These are phyloP conservation scores for Dissophora globulifera DNA, from an alignment of 192 early-diverging fungal genomes.

Conservation along the genomic window DNA sequence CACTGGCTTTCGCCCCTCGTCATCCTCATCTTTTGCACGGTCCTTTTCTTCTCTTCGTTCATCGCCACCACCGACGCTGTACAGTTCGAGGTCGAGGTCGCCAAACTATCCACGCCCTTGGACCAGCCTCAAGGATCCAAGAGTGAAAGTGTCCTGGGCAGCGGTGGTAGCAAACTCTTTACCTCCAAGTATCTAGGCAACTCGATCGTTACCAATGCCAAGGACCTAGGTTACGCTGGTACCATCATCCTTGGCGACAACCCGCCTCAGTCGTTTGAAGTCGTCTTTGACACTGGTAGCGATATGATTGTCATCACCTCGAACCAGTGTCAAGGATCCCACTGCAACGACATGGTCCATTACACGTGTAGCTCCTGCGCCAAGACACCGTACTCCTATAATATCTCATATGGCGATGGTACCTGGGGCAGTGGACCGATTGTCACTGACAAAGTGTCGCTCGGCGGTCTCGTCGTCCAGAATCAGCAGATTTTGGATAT, in stretches of 20 bases:
- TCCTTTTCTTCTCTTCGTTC: constrained; percentile 5
- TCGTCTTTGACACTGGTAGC: constrained; percentile 89
- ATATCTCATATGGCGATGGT: constrained; percentile 51
- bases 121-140: neutral
- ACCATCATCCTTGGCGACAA: constrained; percentile 81
- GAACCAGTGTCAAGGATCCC: constrained; percentile 34
- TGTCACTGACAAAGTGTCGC: constrained; percentile 32
- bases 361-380: constrained; percentile 44
- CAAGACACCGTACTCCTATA: constrained; percentile 46
- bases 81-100: constrained; percentile 22
- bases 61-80: constrained; percentile 2
- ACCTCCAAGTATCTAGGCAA: constrained; percentile 45
- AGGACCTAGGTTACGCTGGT: constrained; percentile 81
- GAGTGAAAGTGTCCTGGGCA: neutral
- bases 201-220: constrained; percentile 31
- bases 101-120: constrained; percentile 1
- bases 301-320: constrained; percentile 54
- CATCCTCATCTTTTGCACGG: constrained; percentile 2
- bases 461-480: constrained; percentile 42
- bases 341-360: constrained; percentile 35
- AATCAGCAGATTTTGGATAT: constrained; percentile 49
- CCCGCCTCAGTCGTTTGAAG: constrained; percentile 87
- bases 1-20: constrained; percentile 1
- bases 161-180: constrained; percentile 7
- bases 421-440: constrained; percentile 49